phyloP scores from a whole-genome alignment of 2,329 filamentous ascomycete genomes.

The Pyrenophora tritici-repentis region DNA sequence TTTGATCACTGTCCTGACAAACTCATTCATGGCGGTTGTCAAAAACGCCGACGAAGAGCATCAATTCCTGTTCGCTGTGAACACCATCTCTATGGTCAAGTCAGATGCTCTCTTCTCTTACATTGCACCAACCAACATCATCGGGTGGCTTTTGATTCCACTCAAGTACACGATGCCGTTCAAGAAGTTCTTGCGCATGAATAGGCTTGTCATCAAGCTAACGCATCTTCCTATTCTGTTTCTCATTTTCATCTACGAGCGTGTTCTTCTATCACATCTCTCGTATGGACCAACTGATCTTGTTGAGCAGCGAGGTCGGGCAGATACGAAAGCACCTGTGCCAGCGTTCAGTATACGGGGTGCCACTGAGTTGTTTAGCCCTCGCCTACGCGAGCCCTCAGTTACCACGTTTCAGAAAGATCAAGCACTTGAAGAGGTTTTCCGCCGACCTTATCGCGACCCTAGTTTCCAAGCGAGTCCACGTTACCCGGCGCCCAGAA shows the following conservation, averaged over 20 bases:
- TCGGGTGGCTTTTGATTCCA: constrained; percentile 88
- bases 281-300: constrained; percentile 85
- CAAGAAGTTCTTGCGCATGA: constrained; percentile 79
- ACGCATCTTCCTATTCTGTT: constrained; percentile 90
- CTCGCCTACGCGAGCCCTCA: constrained; percentile 81
- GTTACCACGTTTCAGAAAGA: constrained; percentile 89
- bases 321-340: constrained; percentile 62
- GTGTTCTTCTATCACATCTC: constrained; percentile 72
- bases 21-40: constrained; percentile 93
- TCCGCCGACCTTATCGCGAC: constrained; percentile 69
- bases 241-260: constrained; percentile 85
- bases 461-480: constrained; percentile 50
- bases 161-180: constrained; percentile 80
- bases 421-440: constrained; percentile 87
- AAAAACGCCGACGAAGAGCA: constrained; percentile 94
- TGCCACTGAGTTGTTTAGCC: constrained; percentile 69
- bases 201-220: constrained; percentile 87
- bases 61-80: constrained; percentile 90
- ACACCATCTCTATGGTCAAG: constrained; percentile 97
- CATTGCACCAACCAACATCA: constrained; percentile 85
- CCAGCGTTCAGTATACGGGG: constrained; percentile 49
- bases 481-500: constrained; percentile 58
- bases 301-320: constrained; percentile 70
- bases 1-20: constrained; percentile 91
- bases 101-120: constrained; percentile 97